A percentile compares a stretch with the other conserved stretches of the same genome.
Evolutionary conservation across 2,329 filamentous ascomycete genomes (phyloP).

Genomic region (Colletotrichum sp.): DNA sequence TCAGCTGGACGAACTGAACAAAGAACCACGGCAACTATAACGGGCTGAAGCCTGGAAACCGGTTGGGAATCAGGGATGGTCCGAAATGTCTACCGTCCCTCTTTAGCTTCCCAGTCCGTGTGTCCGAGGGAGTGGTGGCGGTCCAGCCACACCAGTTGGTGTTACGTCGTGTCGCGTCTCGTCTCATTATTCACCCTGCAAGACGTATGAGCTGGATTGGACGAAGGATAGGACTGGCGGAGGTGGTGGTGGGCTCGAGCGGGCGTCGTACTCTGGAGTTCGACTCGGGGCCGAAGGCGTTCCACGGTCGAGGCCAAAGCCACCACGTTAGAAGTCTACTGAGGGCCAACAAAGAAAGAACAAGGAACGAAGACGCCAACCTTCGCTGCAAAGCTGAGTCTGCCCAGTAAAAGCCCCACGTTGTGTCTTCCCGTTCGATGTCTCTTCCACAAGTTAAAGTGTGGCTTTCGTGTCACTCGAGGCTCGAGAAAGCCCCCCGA

Average conservation of each 20-base stretch:
- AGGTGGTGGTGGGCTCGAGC: not conserved
- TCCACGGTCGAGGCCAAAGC: not conserved
- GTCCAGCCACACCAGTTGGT: not conserved
- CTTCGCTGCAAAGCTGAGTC: not conserved
- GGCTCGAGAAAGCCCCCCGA: not conserved
- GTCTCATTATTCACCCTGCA: not conserved
- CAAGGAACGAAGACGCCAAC: not conserved
- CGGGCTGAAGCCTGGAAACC: not conserved
- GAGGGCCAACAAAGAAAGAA: not conserved
- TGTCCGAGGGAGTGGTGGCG: not conserved
- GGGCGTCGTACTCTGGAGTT: not conserved
- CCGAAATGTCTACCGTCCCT: not conserved
- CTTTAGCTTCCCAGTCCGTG: not conserved
- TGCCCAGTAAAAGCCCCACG: not conserved
- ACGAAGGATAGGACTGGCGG: not conserved
- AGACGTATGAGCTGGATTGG: not conserved
- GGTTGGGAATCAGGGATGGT: not conserved
- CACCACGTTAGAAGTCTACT: not conserved
- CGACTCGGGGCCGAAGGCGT: not conserved
- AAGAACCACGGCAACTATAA: not conserved
- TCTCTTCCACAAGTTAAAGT: not conserved
- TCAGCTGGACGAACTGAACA: not conserved
- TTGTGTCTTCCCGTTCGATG: not conserved
- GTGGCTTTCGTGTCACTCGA: not conserved
- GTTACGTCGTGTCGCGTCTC: not conserved